Evolutionary conservation across 2,329 filamentous ascomycete species (phyloP).

Genomic region (Diaporthe sp.): DNA sequence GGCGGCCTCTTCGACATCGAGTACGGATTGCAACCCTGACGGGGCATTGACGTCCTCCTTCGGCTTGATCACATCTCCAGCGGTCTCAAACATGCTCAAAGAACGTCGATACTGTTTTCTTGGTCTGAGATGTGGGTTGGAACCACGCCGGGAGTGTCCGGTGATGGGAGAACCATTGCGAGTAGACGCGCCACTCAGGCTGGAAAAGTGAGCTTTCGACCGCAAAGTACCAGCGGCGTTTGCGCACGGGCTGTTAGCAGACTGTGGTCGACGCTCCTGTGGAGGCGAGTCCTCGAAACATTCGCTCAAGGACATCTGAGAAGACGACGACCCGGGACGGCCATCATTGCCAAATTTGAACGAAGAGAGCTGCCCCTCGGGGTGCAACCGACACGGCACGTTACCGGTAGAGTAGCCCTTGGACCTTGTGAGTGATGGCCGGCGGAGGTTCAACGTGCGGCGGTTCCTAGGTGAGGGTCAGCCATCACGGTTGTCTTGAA

Average conservation of each 20-base stretch:
- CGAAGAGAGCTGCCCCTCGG: slow-evolving; percentile 76
- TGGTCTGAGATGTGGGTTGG: slow-evolving; percentile 79
- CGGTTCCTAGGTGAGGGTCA: slow-evolving; percentile 62
- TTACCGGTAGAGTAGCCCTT: slow-evolving; percentile 81
- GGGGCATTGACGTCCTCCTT: slow-evolving; percentile 73
- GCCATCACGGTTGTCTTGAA: background rate
- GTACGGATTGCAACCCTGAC: slow-evolving; percentile 77
- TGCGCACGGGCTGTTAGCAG: slow-evolving; percentile 70
- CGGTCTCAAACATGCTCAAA: slow-evolving; percentile 97
- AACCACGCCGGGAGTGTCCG: slow-evolving; percentile 78
- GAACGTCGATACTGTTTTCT: slow-evolving; percentile 93
- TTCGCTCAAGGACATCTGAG: slow-evolving; percentile 79
- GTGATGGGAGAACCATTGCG: slow-evolving; percentile 82
- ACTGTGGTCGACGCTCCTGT: slow-evolving; percentile 74
- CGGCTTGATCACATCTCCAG: slow-evolving; percentile 87
- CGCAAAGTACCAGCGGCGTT: slow-evolving; percentile 71
- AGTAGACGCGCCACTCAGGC: slow-evolving; percentile 65
- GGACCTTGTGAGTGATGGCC: slow-evolving; percentile 80
- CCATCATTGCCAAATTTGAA: slow-evolving; percentile 78
- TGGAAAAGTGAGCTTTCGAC: slow-evolving; percentile 71
- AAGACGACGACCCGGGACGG: slow-evolving; percentile 61
- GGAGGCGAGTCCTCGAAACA: slow-evolving; percentile 86
- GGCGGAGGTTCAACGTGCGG: slow-evolving; percentile 76
- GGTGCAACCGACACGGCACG: slow-evolving; percentile 70
- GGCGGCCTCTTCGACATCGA: slow-evolving; percentile 85